Evolutionary conservation across 2,329 filamentous ascomycete species (phyloP).

Genomic region (Aspergillus glaucus): DNA sequence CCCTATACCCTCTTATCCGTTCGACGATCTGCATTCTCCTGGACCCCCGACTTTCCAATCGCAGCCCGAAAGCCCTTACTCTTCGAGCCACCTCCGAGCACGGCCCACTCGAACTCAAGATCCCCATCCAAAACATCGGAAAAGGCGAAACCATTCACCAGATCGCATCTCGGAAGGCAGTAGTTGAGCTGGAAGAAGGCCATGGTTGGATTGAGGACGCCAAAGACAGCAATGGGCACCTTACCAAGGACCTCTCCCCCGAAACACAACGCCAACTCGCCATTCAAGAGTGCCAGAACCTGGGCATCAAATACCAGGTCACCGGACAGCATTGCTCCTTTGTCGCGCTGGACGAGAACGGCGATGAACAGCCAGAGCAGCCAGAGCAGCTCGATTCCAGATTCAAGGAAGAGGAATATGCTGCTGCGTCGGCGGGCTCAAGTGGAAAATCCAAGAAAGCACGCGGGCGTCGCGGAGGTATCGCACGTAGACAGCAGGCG

Average conservation of each 20-base stretch:
- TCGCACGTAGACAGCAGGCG: too few relatives aligned
- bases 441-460: too few relatives aligned
- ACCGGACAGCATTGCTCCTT: conserved; percentile 67
- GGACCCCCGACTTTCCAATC: conserved; percentile 43
- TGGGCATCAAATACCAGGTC: conserved; percentile 62
- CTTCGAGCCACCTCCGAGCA: conserved; percentile 53
- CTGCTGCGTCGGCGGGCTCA: too few relatives aligned
- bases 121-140: conserved; percentile 52
- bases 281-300: conserved; percentile 58
- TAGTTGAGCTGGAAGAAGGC: conserved; percentile 63
- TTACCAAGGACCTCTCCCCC: conserved; percentile 43
- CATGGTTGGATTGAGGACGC: conserved; percentile 59
- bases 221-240: conserved; percentile 35
- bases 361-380: background rate
- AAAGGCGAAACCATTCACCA: conserved; percentile 58
- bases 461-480: too few relatives aligned
- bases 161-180: conserved; percentile 61
- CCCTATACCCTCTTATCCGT: conserved; percentile 61
- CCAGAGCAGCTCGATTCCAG: too few relatives aligned
- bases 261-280: conserved; percentile 55
- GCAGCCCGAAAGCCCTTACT: conserved; percentile 50
- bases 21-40: conserved; percentile 62
- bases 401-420: too few relatives aligned
- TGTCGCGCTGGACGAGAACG: conserved; percentile 53
- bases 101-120: conserved; percentile 57